phyloP scores from a whole-genome alignment of 768 basidiomycete species.

The Nidularia sp. region DNA sequence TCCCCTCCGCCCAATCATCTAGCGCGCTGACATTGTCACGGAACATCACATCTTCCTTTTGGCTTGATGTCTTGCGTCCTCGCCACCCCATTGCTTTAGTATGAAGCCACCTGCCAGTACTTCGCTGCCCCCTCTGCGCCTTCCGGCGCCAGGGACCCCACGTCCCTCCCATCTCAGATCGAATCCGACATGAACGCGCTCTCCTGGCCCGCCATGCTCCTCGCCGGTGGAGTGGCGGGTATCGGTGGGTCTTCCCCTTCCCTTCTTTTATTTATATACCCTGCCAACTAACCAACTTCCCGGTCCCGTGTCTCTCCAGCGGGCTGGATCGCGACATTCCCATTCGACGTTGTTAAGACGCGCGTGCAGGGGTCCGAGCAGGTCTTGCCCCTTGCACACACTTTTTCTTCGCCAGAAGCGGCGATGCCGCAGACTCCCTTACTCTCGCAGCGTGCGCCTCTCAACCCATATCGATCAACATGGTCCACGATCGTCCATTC shows the following conservation, averaged over 20 bases:
- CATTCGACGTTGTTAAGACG: constrained; percentile 88
- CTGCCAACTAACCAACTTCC: not conserved
- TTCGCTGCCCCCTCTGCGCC: constrained; percentile 23
- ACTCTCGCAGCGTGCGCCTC: no score
- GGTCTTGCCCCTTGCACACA: constrained; percentile 1
- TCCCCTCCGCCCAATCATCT: no score
- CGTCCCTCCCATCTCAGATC: no score
- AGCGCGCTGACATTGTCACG: not conserved
- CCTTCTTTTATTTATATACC: not conserved
- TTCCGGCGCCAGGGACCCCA: not conserved
- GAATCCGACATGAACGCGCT: constrained; percentile 1
- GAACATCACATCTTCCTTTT: not conserved
- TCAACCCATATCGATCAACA: constrained; percentile 57
- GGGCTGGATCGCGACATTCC: constrained; percentile 82
- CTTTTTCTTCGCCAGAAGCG: no score
- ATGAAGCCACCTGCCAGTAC: constrained; percentile 59
- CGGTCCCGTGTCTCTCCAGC: constrained; percentile 20
- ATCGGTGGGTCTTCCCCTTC: constrained; percentile 28
- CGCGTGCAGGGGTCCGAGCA: constrained; percentile 63
- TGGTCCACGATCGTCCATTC: constrained; percentile 55
- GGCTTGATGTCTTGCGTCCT: no score
- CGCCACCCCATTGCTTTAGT: constrained; percentile 25
- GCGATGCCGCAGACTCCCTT: no score
- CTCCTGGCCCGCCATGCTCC: constrained; percentile 55
- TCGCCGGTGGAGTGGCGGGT: constrained; percentile 77